Evolutionary conservation across 2,329 filamentous ascomycete species (phyloP), one percentile per base, ranked within the genome.

Genomic region (Pleoardoris graminearum): DNA sequence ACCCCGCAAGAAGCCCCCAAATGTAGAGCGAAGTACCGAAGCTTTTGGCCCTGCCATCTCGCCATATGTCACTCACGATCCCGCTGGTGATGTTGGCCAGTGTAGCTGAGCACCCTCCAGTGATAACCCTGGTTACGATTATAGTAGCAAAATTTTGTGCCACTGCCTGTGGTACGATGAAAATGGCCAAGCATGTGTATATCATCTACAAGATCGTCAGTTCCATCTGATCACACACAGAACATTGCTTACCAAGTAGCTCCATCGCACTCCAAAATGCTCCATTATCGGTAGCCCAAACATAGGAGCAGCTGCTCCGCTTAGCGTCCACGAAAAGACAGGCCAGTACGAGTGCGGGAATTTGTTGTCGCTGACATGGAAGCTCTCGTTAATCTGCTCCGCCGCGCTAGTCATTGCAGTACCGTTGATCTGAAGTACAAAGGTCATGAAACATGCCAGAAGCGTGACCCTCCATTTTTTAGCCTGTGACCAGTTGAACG

Each of bases 101-200:
- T 1, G 77, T 72, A 0, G 74, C 76, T 1, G 75, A 75, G 21
- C 71, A 74, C 1, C 76, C 73, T 1, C 77, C 77, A 3, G 75
- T 75, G 30, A 79, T 74, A 47, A 78, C 75, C 0, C 77, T 68
- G 2, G 75, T 76, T 0, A 77, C 66, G 2, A 79, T 70, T 3
- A 79, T 54, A 0, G 77, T 78, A 0, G 77, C 76, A 47, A 76
- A 78, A 47, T 79, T 79, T 4, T 71, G 65, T 2, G 77, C 76
- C 29, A 78, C 67, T 0, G 74, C 75, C 17, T 75, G 76, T 3
- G 72, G 71, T 33, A 79, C 70, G 4, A 77, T 62, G 17, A 75
- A 76, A 7, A 76, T 59, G 12, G 77, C 70, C 10, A 79, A 59
- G 21, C 74, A 62, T 7, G 73, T 65, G 50, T 78, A 78, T 3